Percentiles rank a stretch among this genome's conserved stretches.
Evolutionary conservation across 1,284 basidiomycete genomes (phyloP).

Genomic region (Rhodotorula sp.): DNA sequence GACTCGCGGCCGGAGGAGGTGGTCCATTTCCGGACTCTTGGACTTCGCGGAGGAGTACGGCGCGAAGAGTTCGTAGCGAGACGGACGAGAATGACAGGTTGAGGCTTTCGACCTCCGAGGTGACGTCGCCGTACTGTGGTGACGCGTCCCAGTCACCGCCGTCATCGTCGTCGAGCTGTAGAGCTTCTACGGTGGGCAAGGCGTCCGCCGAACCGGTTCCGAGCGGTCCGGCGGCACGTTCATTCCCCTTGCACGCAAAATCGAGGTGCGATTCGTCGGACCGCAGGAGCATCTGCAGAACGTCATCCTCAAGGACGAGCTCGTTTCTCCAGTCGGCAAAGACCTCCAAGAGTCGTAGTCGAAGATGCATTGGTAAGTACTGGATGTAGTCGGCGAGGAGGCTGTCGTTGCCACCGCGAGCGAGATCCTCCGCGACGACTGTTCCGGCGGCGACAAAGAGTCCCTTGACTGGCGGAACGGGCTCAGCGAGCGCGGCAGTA

Average conservation of each 20-base stretch:
- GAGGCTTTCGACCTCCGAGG: slow-evolving; percentile 5
- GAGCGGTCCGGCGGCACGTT: too few relatives aligned
- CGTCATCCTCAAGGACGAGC: background rate
- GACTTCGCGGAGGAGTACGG: slow-evolving; percentile 9
- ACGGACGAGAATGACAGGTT: slow-evolving; percentile 27
- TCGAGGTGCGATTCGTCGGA: background rate
- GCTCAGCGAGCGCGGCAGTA: too few relatives aligned
- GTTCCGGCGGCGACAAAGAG: slow-evolving; percentile 5
- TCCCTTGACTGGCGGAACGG: background rate
- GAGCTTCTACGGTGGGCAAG: too few relatives aligned
- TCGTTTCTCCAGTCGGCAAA: slow-evolving; percentile 15
- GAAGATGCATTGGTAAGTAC: slow-evolving; percentile 20
- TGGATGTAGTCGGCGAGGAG: slow-evolving; percentile 21
- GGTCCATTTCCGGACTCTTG: background rate
- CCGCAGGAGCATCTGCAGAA: background rate
- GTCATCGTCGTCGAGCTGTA: background rate
- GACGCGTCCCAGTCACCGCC: background rate
- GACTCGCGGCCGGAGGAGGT: background rate
- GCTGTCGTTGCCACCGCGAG: background rate
- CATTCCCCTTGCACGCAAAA: background rate
- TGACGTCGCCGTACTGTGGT: background rate
- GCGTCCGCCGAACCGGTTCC: too few relatives aligned
- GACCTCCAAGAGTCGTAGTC: slow-evolving; percentile 20
- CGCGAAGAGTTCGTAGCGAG: slow-evolving; percentile 7
- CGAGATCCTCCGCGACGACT: slow-evolving; percentile 16